Evolutionary conservation across 2,329 filamentous ascomycete genomes (phyloP).

Genomic region (Cladosporium colombiae): DNA sequence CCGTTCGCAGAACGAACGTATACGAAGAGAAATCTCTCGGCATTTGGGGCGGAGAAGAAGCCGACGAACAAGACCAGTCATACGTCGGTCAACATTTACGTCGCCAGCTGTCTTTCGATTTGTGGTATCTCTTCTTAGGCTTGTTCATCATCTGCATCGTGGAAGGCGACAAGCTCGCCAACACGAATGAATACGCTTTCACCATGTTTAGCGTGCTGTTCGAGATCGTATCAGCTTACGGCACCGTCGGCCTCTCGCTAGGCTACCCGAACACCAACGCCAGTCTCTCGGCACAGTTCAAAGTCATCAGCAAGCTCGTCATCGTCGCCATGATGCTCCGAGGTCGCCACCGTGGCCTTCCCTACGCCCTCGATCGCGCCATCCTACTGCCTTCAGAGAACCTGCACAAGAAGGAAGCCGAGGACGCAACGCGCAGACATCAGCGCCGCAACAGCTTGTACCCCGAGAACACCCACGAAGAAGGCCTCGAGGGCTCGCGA

Average conservation of each 20-base stretch:
- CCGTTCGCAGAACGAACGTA: conserved; percentile 88
- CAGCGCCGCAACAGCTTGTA: conserved; percentile 31
- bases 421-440: conserved; percentile 38
- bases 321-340: conserved; percentile 68
- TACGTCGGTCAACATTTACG: conserved; percentile 92
- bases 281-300: conserved; percentile 81
- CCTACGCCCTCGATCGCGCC: conserved; percentile 68
- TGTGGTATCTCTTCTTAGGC: conserved; percentile 95
- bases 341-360: conserved; percentile 64
- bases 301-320: conserved; percentile 65
- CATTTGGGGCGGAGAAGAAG: conserved; percentile 61
- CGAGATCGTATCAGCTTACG: conserved; percentile 87
- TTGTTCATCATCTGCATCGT: conserved; percentile 90
- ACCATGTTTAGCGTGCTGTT: conserved; percentile 64
- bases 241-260: conserved; percentile 87
- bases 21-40: conserved; percentile 90
- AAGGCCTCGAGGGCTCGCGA: not conserved
- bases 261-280: conserved; percentile 76
- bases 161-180: conserved; percentile 72
- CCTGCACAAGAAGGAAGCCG: conserved; percentile 61
- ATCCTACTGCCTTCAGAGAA: conserved; percentile 67
- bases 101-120: conserved; percentile 89
- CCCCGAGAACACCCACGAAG: conserved; percentile 23
- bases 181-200: conserved; percentile 55
- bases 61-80: conserved; percentile 63